Percentiles rank a stretch among this genome's conserved stretches.
phyloP scores from a whole-genome alignment of 2,329 filamentous ascomycete genomes.

The Alternaria incomplexa region DNA sequence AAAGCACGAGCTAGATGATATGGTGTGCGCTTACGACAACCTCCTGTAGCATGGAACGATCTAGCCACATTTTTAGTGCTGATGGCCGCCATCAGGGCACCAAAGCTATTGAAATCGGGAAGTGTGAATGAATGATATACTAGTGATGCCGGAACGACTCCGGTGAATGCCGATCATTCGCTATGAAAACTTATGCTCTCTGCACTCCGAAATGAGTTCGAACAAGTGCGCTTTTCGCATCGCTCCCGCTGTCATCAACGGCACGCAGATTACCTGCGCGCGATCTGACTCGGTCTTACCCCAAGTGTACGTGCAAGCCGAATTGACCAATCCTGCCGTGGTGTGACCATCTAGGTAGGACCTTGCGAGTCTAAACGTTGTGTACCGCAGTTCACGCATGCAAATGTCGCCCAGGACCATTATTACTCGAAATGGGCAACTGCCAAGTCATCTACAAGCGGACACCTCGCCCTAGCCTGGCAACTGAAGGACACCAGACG shows the following conservation, averaged over 20 bases:
- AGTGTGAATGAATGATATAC: neutral
- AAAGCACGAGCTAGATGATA: constrained; percentile 6
- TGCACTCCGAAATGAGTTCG: neutral
- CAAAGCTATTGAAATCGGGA: neutral
- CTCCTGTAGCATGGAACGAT: neutral
- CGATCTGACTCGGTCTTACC: neutral
- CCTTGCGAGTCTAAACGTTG: neutral
- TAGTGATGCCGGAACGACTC: neutral
- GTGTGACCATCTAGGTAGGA: neutral
- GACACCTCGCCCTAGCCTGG: neutral
- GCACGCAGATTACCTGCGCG: neutral
- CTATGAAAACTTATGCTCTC: neutral
- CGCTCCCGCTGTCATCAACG: neutral
- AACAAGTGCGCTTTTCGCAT: neutral
- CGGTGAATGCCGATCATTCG: neutral
- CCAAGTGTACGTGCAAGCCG: neutral
- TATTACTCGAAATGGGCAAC: neutral
- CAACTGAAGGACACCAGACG: neutral
- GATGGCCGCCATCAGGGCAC: neutral
- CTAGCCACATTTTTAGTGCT: neutral
- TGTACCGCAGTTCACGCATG: neutral
- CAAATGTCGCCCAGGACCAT: neutral
- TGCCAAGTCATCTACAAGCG: neutral
- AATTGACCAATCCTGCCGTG: neutral
- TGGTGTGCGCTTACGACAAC: neutral